Evolutionary conservation across 78 protist genomes (phyloP).

Genomic region (Dictyostelium capitatum): DNA sequence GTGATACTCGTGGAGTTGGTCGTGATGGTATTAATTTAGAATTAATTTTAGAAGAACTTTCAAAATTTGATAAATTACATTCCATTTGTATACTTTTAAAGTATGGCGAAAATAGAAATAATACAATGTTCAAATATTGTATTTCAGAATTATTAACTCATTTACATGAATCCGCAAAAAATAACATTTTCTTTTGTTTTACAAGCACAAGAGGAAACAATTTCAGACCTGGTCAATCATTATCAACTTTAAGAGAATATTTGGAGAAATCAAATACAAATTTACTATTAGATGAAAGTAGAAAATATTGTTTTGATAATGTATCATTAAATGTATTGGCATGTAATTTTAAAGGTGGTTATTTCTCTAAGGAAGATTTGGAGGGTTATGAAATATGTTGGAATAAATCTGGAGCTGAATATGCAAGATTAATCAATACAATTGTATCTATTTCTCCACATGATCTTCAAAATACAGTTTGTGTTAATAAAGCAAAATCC

Average conservation of each 20-base stretch:
- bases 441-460: background rate
- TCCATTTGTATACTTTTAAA: background rate
- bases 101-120: background rate
- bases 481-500: background rate
- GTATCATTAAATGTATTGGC: background rate
- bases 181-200: background rate
- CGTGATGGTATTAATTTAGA: slow-evolving; percentile 29
- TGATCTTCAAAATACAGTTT: background rate
- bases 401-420: background rate
- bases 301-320: background rate
- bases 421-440: background rate
- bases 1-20: slow-evolving; percentile 21
- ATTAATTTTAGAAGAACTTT: background rate
- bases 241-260: background rate
- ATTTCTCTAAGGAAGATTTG: background rate
- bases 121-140: background rate
- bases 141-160: background rate
- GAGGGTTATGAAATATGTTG: background rate
- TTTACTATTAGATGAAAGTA: background rate
- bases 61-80: background rate
- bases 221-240: background rate
- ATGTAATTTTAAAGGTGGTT: background rate
- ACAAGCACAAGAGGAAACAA: background rate
- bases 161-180: slow-evolving; percentile 19
- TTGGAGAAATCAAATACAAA: background rate